Conservation (phyloP, 129 eudicot genomes). For the Helianthus tuberosus region DNA sequence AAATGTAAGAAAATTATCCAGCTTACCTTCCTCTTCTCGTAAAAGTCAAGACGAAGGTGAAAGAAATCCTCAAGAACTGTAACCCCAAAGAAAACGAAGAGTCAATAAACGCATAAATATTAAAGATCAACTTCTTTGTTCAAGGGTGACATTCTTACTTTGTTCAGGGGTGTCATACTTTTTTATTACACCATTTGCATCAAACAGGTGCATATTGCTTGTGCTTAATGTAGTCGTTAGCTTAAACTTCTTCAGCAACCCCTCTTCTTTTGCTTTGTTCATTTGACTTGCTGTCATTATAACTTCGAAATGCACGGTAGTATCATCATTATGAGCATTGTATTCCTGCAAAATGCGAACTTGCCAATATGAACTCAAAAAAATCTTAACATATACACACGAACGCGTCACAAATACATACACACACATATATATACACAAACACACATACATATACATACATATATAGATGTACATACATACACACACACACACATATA, state of each 20-base stretch:
- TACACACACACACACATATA: no score
- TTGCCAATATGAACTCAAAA: constrained; percentile 2
- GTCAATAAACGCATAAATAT: not conserved
- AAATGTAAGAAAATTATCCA: no score
- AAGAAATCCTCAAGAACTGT: constrained; percentile 91
- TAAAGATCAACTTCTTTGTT: not conserved
- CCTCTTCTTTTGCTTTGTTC: constrained; percentile 72
- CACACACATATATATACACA: no score
- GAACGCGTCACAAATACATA: no score
- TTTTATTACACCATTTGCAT: constrained; percentile 72
- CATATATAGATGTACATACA: no score
- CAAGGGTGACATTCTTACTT: constrained; percentile 43
- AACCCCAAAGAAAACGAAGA: constrained; percentile 3
- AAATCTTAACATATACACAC: no score
- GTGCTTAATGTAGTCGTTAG: constrained; percentile 75
- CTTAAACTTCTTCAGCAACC: constrained; percentile 77
- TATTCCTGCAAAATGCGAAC: constrained; percentile 51
- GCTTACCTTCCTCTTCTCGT: constrained; percentile 74
- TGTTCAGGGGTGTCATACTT: constrained; percentile 88
- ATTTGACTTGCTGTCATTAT: constrained; percentile 51
- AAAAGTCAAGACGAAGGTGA: constrained; percentile 63
- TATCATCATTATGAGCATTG: constrained; percentile 58
- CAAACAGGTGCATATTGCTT: constrained; percentile 92
- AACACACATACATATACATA: no score
- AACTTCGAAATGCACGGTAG: constrained; percentile 53